phyloP scores from a whole-genome alignment of 345 rosid genomes.

The Ceriops zippeliana region DNA sequence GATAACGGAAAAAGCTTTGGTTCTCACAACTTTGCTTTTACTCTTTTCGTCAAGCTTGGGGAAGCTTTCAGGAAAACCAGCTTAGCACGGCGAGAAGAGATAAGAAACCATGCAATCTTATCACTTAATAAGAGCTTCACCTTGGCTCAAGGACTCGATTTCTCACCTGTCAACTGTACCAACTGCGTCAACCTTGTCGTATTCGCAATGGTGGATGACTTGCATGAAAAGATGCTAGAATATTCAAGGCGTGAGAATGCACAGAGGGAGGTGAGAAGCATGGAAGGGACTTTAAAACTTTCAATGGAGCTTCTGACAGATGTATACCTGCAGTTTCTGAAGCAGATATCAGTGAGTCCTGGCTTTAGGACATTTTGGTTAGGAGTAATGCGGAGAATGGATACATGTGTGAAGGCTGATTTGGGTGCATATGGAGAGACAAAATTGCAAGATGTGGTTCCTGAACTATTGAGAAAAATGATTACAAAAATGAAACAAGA shows the following conservation, averaged over 20 bases:
- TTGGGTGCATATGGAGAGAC: constrained; percentile 66
- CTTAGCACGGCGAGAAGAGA: constrained; percentile 75
- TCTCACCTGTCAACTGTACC: constrained; percentile 54
- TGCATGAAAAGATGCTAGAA: constrained; percentile 80
- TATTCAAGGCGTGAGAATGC: constrained; percentile 74
- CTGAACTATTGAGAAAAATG: constrained; percentile 61
- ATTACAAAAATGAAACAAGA: constrained; percentile 64
- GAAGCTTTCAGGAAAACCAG: constrained; percentile 81
- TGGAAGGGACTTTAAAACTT: constrained; percentile 71
- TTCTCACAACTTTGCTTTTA: constrained; percentile 34
- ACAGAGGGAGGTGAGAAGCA: constrained; percentile 78
- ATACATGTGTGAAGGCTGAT: constrained; percentile 90
- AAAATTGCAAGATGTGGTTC: constrained; percentile 46
- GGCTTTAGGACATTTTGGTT: constrained; percentile 86
- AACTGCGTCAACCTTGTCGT: constrained; percentile 54
- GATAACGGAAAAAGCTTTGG: constrained; percentile 37
- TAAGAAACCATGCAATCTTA: constrained; percentile 61
- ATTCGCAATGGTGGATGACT: constrained; percentile 73
- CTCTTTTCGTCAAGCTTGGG: constrained; percentile 63
- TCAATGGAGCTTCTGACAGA: constrained; percentile 64
- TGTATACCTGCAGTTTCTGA: constrained; percentile 47
- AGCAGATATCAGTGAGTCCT: constrained; percentile 48
- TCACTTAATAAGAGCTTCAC: constrained; percentile 53
- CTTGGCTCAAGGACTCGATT: constrained; percentile 58
- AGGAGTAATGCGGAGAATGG: constrained; percentile 89